Base-by-base conservation (phyloP, 2,329 filamentous ascomycete genomes). In the Fusarium musae region DNA sequence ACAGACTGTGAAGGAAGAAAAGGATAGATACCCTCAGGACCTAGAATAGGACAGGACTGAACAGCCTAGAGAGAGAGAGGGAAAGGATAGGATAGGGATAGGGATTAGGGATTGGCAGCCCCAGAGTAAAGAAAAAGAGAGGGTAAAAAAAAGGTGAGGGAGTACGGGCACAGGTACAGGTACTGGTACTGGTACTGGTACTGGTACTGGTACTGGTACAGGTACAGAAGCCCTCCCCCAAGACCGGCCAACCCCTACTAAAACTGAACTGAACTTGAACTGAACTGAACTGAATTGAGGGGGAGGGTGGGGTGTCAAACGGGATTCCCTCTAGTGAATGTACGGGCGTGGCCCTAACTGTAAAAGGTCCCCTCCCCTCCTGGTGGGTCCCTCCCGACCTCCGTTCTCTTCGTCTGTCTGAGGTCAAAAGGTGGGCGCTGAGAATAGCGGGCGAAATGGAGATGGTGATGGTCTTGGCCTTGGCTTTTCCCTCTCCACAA, bases 401-500 rank as follows among this genome's bases (percentile, higher is more conserved):
- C 58, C 56, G 59, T 73, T 40, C 70, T 63, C 70, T 44, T 43
- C 57, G 56, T 59, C 47, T 60, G 62, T 64, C 65, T 60, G 62
- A 73, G 44, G 49, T 53, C 49, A 53, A 53, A 28, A 53, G 32
- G 37, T 66, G 70, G 73, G 75, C 70, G 66, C 75, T 77, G 75
- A 73, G 75, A 73, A 75, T 62, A 74, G 72, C 75, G 70, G 73
- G 54, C 64, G 63, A 67, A 23, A 59, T 66, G 34, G 63, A 26
- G n/a, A 37, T 39, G 50, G 34, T 28, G 19, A 39, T 53, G 49
- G 50, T 26, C 49, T 52, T 37, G 32, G 49, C 23, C 23, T 53
- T 39, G 49, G 32, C 32, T 36, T 28, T 36, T 39, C 50, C n/a
- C 32, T 47, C 54, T 54, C 34, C 28, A 67, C n/a, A 53, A 47